These are phyloP conservation scores for Russula sp. DNA, from an alignment of 768 basidiomycete genomes.

Conservation along the genomic window DNA sequence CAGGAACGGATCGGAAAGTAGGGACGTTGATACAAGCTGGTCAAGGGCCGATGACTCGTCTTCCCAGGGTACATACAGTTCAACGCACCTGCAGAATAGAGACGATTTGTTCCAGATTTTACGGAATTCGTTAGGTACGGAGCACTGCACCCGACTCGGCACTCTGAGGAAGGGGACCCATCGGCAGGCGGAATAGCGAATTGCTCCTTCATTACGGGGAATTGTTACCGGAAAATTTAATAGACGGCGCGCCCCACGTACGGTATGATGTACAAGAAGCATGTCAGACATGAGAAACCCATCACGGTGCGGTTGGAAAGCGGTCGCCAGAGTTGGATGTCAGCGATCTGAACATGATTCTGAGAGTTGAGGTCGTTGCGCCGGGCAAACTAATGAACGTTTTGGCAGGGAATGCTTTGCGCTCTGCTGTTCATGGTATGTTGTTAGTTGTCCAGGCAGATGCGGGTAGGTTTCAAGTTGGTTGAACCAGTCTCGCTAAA, in stretches of 20 bases:
- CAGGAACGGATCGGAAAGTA: constrained; percentile 12
- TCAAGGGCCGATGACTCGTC: constrained; percentile 10
- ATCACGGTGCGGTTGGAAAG: constrained; percentile 24
- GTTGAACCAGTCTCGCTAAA: neutral
- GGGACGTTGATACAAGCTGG: neutral
- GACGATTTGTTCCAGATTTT: constrained; percentile 14
- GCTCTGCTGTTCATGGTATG: neutral
- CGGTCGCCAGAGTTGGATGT: constrained; percentile 7
- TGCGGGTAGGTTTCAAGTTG: neutral
- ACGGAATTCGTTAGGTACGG: constrained; percentile 12
- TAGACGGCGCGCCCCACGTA: constrained; percentile 12
- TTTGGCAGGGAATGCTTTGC: neutral
- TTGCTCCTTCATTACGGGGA: constrained; percentile 3
- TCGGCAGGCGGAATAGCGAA: constrained; percentile 7
- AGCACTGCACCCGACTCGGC: neutral
- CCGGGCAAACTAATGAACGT: neutral
- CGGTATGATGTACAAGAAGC: constrained; percentile 26
- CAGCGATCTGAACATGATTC: neutral
- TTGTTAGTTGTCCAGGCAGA: neutral
- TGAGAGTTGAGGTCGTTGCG: neutral
- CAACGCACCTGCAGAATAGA: constrained; percentile 5
- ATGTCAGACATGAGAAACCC: constrained; percentile 14
- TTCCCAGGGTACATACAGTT: constrained; percentile 15
- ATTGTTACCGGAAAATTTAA: constrained; percentile 4
- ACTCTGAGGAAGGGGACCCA: constrained; percentile 6